Base-by-base conservation (phyloP, 2,329 filamentous ascomycete species). In the Hypoxylon sp. region DNA sequence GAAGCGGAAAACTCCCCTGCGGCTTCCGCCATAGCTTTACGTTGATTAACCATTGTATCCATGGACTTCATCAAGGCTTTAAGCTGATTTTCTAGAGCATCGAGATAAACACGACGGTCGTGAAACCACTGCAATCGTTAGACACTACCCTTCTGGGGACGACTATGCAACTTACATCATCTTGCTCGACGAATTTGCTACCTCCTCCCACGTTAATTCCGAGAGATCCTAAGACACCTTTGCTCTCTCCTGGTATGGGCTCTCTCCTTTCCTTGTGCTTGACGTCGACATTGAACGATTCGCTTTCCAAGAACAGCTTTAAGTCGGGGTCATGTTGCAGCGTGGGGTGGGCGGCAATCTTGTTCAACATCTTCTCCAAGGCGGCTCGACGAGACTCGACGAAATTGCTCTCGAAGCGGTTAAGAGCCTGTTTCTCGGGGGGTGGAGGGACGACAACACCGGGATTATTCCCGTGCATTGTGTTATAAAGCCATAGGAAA, bases 251-350 rank as follows among this genome's bases (percentile, higher is more conserved):
- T 3, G 97, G 85, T 58, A 93, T 89, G 1, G 93, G 93, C 65
- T 98, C 94, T 75, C 93, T 91, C 60, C 95, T 90, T 80, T 98
- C 95, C 80, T 97, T 97, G 82, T 99, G 96, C 84, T 98, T 99
- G 76, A 99, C 90, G 75, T 99, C 96, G 38, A 97, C 88, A 75
- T 94, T 98, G 83, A 99, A 98, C 0, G 94, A 86, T 75, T 99
- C 96, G 77, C 94, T 98, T 81, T 99, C 96, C 13, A 99, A 84
- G 80, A 99, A 99, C 4, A 98, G 89, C 83, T 99, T 99, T 68
- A 99, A 82, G 76, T 99, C 96, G 5, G 88, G 90, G 76, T 99
- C 96, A 75, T 97, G 93, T 78, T 98, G 96, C 71, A 99, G 84
- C 34, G 94, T 92, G 6, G 93, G 91, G 79, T 99, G 96, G 10